Evolutionary conservation across 106 monocot species (phyloP).

Genomic region (Dioscorea dumetorum): DNA sequence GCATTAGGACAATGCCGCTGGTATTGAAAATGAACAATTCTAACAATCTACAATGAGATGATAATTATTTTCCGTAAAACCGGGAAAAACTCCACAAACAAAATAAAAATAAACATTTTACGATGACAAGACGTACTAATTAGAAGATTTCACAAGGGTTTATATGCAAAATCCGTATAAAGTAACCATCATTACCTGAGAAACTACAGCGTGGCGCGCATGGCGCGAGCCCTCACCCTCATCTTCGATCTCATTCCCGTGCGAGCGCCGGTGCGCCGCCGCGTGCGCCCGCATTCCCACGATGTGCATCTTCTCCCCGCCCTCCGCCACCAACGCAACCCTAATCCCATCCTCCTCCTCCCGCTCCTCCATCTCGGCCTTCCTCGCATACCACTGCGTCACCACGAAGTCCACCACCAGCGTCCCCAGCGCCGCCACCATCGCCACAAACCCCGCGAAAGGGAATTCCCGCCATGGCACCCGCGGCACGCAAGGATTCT

Average conservation of each 20-base stretch:
- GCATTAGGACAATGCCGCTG: too few species aligned
- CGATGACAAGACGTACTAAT: too few species aligned
- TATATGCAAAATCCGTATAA: too few species aligned
- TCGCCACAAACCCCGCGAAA: conserved; percentile 32
- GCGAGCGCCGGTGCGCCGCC: conserved; percentile 12
- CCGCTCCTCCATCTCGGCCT: conserved; percentile 39
- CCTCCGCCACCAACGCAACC: neutral
- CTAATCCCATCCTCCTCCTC: conserved; percentile 8
- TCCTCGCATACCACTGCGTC: conserved; percentile 78
- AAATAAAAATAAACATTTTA: too few species aligned
- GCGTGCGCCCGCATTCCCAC: conserved; percentile 26
- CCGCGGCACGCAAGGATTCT: conserved; percentile 45
- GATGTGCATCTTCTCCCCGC: conserved; percentile 19
- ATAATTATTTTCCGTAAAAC: too few species aligned
- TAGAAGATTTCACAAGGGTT: too few species aligned
- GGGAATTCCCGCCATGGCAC: conserved; percentile 61
- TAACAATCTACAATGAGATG: too few species aligned
- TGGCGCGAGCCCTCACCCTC: conserved; percentile 12
- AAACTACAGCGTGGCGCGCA: conserved; percentile 24
- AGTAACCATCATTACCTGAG: conserved; percentile 16
- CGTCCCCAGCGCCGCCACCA: conserved; percentile 74
- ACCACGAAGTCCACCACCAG: conserved; percentile 72
- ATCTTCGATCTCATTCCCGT: neutral
- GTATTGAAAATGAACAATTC: too few species aligned
- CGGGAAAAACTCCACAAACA: too few species aligned